Evolutionary conservation across 257 asterid genomes (phyloP), one percentile per base, ranked within the genome.

Genomic region (Forsythia suspensa): DNA sequence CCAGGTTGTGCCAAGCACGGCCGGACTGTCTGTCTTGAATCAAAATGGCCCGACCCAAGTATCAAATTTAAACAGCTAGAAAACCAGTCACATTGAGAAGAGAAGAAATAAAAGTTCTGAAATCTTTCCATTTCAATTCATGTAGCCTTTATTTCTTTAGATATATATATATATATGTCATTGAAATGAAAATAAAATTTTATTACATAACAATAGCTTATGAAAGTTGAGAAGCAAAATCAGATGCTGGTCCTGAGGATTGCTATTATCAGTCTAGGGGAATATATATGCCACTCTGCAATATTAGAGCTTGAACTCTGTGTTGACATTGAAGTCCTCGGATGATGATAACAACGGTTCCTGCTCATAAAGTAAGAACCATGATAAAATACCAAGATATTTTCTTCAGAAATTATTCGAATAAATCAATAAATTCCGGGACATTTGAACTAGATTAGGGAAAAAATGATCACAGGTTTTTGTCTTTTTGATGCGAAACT

Each of bases 301-400:
- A 9, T 10, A 21, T 77, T 78, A 84, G 80, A 87, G 84, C 72
- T 55, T 73, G 84, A 87, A 87, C 80, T 13, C 40, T 8, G 8
- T 36, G 71, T 77, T 71, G 61, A 76, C 38, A 65, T 83, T 34
- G 44, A 87, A 85, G 10, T 10, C 46, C 72, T 42, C 81, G 0
- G 90, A 82, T 13, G 90, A 61, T 70, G 89, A 85, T 74, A 87
- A 41, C 61, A 78, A 42, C 1, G 91, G 89, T 42, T 85, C 89
- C 89, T 85, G 80, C 72, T 36, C 9, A 59, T 6, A 21, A 18
- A 8, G 20, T 41, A 38, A 21, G 4, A 42, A 71, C n/a, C 7
- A 16, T 15, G 41, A 67, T 51, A 59, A 4, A 38, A 61, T 68
- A 48, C 2, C 29, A 41, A 43, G 57, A 59, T 8, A 21, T 16